phyloP scores from a whole-genome alignment of 1,139 yeast species.

The Geotrichum reessii region DNA sequence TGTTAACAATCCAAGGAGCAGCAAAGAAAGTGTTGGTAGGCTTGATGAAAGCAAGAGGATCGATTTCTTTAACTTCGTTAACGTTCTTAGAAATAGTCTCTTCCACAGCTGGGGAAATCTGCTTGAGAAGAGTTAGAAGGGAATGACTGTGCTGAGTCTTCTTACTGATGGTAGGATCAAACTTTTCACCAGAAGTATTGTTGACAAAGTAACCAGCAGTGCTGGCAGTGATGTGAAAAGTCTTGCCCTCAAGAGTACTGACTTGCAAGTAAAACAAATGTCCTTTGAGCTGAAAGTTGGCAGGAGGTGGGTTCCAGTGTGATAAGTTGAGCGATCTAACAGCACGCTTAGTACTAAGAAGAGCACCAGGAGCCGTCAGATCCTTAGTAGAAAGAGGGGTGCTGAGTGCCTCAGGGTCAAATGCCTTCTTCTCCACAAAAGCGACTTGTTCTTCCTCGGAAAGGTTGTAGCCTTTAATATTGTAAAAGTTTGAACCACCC shows the following conservation, averaged over 20 bases:
- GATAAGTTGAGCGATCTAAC: slow-evolving; percentile 43
- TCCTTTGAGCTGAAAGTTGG: slow-evolving; percentile 55
- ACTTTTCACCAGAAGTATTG: slow-evolving; percentile 58
- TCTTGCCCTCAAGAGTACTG: slow-evolving; percentile 77
- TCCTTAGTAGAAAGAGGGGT: slow-evolving; percentile 12
- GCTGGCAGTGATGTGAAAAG: slow-evolving; percentile 70
- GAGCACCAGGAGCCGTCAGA: slow-evolving; percentile 9
- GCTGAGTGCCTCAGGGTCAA: slow-evolving; percentile 12
- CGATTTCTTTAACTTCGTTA: slow-evolving; percentile 42
- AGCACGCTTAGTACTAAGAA: slow-evolving; percentile 7
- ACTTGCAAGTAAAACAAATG: slow-evolving; percentile 72
- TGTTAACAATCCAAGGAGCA: slow-evolving; percentile 68
- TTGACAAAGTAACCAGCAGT: slow-evolving; percentile 74
- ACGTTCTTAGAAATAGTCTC: slow-evolving; percentile 42
- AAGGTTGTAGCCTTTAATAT: slow-evolving; percentile 30
- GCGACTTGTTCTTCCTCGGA: slow-evolving; percentile 20
- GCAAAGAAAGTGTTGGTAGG: slow-evolving; percentile 59
- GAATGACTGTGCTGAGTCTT: slow-evolving; percentile 40
- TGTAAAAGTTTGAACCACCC: slow-evolving; percentile 41
- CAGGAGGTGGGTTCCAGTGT: slow-evolving; percentile 82
- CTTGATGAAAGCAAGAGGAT: slow-evolving; percentile 52
- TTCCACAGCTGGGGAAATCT: slow-evolving; percentile 51
- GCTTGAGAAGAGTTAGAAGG: slow-evolving; percentile 48
- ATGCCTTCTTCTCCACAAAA: slow-evolving; percentile 7
- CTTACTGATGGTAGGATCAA: slow-evolving; percentile 49